Evolutionary conservation across 805 yeast genomes (phyloP).

Genomic region (Trichomonascus vanleenenianus): DNA sequence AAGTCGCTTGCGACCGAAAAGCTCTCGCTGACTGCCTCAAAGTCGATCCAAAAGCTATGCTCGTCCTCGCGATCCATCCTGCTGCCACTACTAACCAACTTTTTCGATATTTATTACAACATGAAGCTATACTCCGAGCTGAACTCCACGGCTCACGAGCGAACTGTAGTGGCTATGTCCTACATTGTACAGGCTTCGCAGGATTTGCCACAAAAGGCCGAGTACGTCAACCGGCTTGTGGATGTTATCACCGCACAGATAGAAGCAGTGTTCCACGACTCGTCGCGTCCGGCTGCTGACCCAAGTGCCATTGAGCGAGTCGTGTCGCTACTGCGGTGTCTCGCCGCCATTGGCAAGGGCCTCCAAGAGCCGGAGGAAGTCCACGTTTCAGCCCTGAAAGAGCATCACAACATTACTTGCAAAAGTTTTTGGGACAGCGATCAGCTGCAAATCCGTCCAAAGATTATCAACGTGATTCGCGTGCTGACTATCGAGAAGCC

Average conservation of each 20-base stretch:
- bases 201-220: constrained; percentile 22
- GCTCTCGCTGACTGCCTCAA: constrained; percentile 37
- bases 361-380: constrained; percentile 50
- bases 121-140: constrained; percentile 16
- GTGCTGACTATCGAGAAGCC: constrained; percentile 36
- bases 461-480: constrained; percentile 35
- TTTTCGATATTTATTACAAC: constrained; percentile 22
- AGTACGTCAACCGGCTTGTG: constrained; percentile 30
- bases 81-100: constrained; percentile 19
- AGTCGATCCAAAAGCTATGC: constrained; percentile 46
- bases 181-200: constrained; percentile 24
- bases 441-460: constrained; percentile 30
- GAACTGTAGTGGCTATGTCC: constrained; percentile 28
- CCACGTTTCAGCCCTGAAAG: neutral
- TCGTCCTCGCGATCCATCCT: constrained; percentile 24
- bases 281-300: neutral
- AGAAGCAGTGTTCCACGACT: neutral
- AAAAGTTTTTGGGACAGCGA: constrained; percentile 24
- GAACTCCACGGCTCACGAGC: constrained; percentile 21
- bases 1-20: constrained; percentile 26
- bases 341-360: constrained; percentile 67
- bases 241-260: constrained; percentile 15
- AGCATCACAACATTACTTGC: no score
- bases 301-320: constrained; percentile 28
- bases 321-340: constrained; percentile 50